Conservation (phyloP, 2,329 filamentous ascomycete species). For the Cercospora sp. region DNA sequence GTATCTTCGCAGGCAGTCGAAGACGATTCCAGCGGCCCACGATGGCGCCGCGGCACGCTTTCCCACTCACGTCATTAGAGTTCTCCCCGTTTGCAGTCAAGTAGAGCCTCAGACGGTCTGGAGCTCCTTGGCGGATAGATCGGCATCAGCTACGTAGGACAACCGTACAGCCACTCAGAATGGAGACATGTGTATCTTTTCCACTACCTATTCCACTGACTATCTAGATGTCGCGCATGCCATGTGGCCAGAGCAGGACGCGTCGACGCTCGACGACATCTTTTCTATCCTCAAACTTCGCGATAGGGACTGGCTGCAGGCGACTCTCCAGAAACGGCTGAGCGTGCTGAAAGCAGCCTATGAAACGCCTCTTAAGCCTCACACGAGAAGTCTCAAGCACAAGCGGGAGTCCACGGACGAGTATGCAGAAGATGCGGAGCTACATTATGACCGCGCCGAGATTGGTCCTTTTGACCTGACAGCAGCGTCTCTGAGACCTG, state of each 20-base stretch:
- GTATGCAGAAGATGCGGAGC: neutral
- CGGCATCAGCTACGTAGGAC: conserved; percentile 5
- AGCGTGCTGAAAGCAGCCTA: neutral
- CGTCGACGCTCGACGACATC: conserved; percentile 14
- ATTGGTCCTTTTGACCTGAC: conserved; percentile 24
- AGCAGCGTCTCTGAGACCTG: neutral
- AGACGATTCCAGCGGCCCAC: neutral
- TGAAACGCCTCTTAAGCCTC: neutral
- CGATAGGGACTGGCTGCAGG: conserved; percentile 17
- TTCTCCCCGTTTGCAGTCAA: neutral
- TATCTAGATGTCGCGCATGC: neutral
- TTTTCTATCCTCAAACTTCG: conserved; percentile 9
- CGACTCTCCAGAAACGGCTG: conserved; percentile 12
- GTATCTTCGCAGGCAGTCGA: neutral
- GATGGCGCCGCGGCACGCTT: neutral
- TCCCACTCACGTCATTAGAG: neutral
- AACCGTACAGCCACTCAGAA: neutral
- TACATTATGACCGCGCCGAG: neutral
- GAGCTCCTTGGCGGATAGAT: conserved; percentile 4
- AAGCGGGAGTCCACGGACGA: conserved; percentile 12
- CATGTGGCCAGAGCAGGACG: conserved; percentile 15
- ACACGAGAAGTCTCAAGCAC: conserved; percentile 6
- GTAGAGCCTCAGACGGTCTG: conserved; percentile 2
- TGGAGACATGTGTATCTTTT: neutral
- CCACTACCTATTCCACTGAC: neutral